Evolutionary conservation across 768 basidiomycete genomes (phyloP), one percentile per base, ranked within the genome.

Genomic region (Tricholomella constricta): DNA sequence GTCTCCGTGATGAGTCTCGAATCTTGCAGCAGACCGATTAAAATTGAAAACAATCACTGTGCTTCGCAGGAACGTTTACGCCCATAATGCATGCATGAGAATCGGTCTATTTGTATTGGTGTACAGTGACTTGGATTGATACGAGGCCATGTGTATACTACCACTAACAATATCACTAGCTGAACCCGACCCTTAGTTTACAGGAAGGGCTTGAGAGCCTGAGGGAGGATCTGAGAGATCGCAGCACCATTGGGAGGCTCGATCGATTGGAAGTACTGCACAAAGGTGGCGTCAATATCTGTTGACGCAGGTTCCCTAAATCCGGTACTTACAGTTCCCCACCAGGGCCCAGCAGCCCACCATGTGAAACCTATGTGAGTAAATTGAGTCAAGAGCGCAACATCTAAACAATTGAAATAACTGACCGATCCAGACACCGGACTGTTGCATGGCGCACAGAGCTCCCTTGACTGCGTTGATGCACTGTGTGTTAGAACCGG

Each of bases 281-380:
- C 20, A 23, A 29, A 40, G 17, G 25, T 56, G 9, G 45, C 68
- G 25, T 37, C 47, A 41, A 56, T 43, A 23, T 48, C 29, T 27
- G 36, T 48, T 32, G 42, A 25, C n/a, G 38, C 40, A 26, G 22
- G 45, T 10, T 20, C 3, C 35, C 22, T 17, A 1, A 35, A 43
- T 34, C 34, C 9, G 35, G 2, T 20, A 78, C 80, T 69, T 60
- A 81, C 81, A 65, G 55, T 62, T 31, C 74, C 77, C 81, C 81
- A 82, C 81, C 83, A 84, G 38, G 80, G 82, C 1, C 83, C 83
- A 54, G 82, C 83, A 53, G 82, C 81, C 84, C 82, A 84, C 78
- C 79, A 84, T 23, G 63, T 26, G 48, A 62, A 64, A 54, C 73
- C 58, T 55, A 20, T 4, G 11, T 5, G 40, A 7, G 31, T 27